These are phyloP conservation scores for Phytophthora sojae DNA, from an alignment of 352 stramenopile species.

Conservation along the genomic window DNA sequence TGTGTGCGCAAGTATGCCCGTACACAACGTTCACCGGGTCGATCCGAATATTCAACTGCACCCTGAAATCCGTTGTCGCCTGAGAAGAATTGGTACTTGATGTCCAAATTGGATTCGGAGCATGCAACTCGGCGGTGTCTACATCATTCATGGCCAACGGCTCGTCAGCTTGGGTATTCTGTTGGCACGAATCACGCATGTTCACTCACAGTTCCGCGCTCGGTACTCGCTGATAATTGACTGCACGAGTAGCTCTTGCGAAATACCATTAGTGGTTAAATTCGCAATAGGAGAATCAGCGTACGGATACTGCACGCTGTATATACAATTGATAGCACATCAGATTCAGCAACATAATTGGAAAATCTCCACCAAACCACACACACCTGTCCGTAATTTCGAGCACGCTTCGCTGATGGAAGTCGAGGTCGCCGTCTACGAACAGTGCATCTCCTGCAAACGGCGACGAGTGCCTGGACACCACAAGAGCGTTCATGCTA, in stretches of 20 bases:
- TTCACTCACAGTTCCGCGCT: constrained; percentile 53
- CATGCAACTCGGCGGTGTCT: constrained; percentile 53
- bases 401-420: constrained; percentile 57
- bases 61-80: constrained; percentile 36
- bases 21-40: constrained; percentile 45
- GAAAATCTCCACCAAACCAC: background rate
- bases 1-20: background rate
- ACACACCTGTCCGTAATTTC: constrained; percentile 54
- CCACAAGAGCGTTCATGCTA: constrained; percentile 71
- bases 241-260: constrained; percentile 49
- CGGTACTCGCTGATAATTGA: constrained; percentile 48
- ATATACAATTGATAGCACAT: background rate
- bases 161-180: background rate
- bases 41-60: constrained; percentile 56
- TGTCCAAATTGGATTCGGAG: constrained; percentile 53
- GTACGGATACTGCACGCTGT: constrained; percentile 51
- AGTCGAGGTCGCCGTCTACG: constrained; percentile 68
- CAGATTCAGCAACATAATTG: background rate
- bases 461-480: constrained; percentile 46
- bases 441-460: constrained; percentile 45
- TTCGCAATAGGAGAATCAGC: constrained; percentile 50
- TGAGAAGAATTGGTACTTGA: constrained; percentile 25
- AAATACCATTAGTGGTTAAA: constrained; percentile 41
- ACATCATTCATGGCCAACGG: background rate
- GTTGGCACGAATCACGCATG: background rate